Percentiles rank a stretch among this genome's conserved stretches.
Evolutionary conservation across 805 yeast species (phyloP).

Genomic region (Hanseniaspora clermontiae): DNA sequence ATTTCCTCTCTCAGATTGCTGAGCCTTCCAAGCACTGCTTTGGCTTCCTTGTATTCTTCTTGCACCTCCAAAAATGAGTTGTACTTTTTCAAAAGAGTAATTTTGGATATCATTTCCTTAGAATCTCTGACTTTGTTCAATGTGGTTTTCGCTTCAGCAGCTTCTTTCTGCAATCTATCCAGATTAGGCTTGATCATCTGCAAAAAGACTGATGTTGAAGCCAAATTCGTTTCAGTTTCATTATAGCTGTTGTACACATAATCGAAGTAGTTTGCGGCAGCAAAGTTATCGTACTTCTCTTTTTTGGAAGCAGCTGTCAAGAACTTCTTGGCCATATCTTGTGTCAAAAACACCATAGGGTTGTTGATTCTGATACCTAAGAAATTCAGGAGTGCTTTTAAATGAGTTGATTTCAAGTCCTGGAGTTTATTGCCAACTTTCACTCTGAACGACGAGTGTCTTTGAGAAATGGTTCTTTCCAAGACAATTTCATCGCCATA

Average conservation of each 20-base stretch:
- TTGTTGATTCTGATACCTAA: slow-evolving; percentile 74
- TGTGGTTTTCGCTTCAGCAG: slow-evolving; percentile 32
- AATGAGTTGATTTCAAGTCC: slow-evolving; percentile 48
- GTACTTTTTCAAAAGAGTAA: slow-evolving; percentile 1
- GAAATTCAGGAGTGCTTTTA: slow-evolving; percentile 55
- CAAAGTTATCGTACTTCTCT: slow-evolving; percentile 58
- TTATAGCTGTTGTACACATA: slow-evolving; percentile 30
- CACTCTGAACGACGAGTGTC: slow-evolving; percentile 40
- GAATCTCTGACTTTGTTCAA: slow-evolving; percentile 26
- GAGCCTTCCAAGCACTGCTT: neutral
- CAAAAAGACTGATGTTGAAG: slow-evolving; percentile 31
- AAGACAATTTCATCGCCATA: slow-evolving; percentile 61
- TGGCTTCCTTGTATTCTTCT: neutral
- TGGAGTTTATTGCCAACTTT: slow-evolving; percentile 38
- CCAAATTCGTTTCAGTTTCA: slow-evolving; percentile 28
- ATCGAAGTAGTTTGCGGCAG: slow-evolving; percentile 11
- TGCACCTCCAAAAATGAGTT: neutral
- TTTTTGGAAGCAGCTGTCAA: slow-evolving; percentile 61
- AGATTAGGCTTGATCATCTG: slow-evolving; percentile 31
- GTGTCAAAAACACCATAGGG: slow-evolving; percentile 85
- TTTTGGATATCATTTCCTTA: slow-evolving; percentile 5
- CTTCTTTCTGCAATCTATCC: slow-evolving; percentile 30
- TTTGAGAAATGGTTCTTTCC: slow-evolving; percentile 50
- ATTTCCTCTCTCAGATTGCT: neutral
- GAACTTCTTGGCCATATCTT: slow-evolving; percentile 86